Evolutionary conservation across 345 rosid species (phyloP).

Genomic region (Geranium brycei): DNA sequence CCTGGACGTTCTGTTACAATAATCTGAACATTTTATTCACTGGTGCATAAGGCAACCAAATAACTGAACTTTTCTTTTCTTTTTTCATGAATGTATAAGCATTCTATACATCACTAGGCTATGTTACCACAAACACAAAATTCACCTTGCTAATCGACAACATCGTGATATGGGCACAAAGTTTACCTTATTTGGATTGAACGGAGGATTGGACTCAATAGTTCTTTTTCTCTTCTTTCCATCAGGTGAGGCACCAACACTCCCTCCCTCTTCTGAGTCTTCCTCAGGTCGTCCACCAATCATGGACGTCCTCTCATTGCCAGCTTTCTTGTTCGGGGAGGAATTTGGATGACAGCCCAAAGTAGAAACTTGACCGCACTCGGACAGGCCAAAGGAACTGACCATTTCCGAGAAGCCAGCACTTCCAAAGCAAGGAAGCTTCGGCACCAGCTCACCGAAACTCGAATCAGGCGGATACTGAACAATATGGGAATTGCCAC

Average conservation of each 20-base stretch:
- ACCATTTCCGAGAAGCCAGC: slow-evolving; percentile 52
- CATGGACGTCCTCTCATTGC: slow-evolving; percentile 26
- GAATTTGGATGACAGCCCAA: slow-evolving; percentile 23
- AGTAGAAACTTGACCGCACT: slow-evolving; percentile 24
- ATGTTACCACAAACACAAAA: neutral
- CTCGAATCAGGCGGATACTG: slow-evolving; percentile 51
- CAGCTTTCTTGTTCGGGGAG: slow-evolving; percentile 26
- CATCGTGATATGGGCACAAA: neutral
- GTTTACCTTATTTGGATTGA: slow-evolving; percentile 47
- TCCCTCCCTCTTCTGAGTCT: slow-evolving; percentile 29
- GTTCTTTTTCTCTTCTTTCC: slow-evolving; percentile 50
- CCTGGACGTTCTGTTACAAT: slow-evolving; percentile 36
- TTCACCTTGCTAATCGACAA: neutral
- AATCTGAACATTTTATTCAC: slow-evolving; percentile 8
- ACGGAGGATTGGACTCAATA: slow-evolving; percentile 25
- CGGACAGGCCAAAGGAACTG: slow-evolving; percentile 29
- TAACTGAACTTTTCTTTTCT: neutral
- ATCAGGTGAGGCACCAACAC: slow-evolving; percentile 29
- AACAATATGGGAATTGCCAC: slow-evolving; percentile 29
- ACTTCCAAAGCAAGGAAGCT: slow-evolving; percentile 44
- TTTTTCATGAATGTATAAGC: neutral
- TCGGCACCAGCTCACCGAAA: slow-evolving; percentile 36
- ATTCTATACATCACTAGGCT: neutral
- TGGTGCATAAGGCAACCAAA: neutral
- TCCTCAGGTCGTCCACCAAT: slow-evolving; percentile 30